Percentiles rank a stretch among this genome's conserved stretches.
Evolutionary conservation across 108 stramenopile species (phyloP).

Genomic region (Stephanodiscus triporus): DNA sequence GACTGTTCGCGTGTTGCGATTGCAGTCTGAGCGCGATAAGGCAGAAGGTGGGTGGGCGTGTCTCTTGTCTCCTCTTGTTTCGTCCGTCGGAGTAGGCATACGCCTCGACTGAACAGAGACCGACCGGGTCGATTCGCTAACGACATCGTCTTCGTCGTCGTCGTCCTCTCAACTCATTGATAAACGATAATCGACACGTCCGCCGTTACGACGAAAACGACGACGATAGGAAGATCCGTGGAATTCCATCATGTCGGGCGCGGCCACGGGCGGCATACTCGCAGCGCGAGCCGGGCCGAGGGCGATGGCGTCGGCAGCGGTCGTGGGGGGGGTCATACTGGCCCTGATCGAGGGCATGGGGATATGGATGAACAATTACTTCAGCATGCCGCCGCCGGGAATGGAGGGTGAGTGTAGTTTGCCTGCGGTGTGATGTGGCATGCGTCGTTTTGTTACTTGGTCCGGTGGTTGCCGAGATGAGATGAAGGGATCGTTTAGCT

Average conservation of each 20-base stretch:
- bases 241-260: conserved; percentile 96
- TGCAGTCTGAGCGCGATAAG: conserved; percentile 92
- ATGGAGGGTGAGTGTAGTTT: conserved; percentile 32
- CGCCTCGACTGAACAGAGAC: too few relatives aligned
- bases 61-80: neutral
- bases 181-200: too few relatives aligned
- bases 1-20: conserved; percentile 96
- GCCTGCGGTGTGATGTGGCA: neutral
- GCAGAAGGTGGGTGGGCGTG: conserved; percentile 61
- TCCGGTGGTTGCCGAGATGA: neutral
- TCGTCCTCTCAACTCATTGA: too few relatives aligned
- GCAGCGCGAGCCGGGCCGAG: conserved; percentile 96
- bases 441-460: too few relatives aligned
- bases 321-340: conserved; percentile 93
- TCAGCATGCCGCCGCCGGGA: conserved; percentile 27
- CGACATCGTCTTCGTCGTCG: too few relatives aligned
- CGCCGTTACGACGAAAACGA: neutral
- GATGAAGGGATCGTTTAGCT: too few relatives aligned
- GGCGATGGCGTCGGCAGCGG: conserved; percentile 92
- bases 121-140: too few relatives aligned
- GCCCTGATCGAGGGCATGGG: conserved; percentile 98
- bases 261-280: conserved; percentile 94
- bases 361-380: conserved; percentile 70
- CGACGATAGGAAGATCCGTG: conserved; percentile 93
- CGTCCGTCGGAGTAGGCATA: too few relatives aligned